A percentile compares a stretch with the other conserved stretches of the same genome.
These are phyloP conservation scores for Tilletia horrida DNA, from an alignment of 1,284 basidiomycete genomes.

Conservation along the genomic window DNA sequence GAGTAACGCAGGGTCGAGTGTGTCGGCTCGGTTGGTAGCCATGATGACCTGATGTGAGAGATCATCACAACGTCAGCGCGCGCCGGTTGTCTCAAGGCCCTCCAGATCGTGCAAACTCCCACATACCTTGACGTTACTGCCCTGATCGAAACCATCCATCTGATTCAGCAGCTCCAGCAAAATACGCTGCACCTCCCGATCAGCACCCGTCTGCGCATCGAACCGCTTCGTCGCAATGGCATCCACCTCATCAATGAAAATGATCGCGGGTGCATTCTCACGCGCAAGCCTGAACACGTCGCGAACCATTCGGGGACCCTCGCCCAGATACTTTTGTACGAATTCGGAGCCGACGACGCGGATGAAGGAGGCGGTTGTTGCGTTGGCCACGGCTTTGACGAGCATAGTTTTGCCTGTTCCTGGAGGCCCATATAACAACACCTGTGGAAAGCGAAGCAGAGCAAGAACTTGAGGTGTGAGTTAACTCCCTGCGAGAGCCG, in stretches of 20 bases:
- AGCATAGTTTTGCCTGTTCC: slow-evolving; percentile 99
- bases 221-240: slow-evolving; percentile 99
- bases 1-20: slow-evolving; percentile 77
- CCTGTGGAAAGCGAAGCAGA: not conserved
- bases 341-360: slow-evolving; percentile 98
- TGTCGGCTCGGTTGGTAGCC: slow-evolving; percentile 55
- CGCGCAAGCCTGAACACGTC: slow-evolving; percentile 97
- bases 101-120: no score
- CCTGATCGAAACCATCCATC: slow-evolving; percentile 99
- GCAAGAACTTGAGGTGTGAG: not conserved
- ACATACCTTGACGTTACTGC: slow-evolving; percentile 93
- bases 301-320: slow-evolving; percentile 98
- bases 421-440: slow-evolving; percentile 86
- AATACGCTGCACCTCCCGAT: slow-evolving; percentile 98
- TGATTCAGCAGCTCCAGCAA: slow-evolving; percentile 96
- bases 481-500: no score
- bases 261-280: slow-evolving; percentile 96
- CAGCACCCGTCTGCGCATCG: slow-evolving; percentile 97
- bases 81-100: no score
- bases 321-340: slow-evolving; percentile 98
- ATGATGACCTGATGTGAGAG: slow-evolving; percentile 40
- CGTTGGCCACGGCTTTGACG: slow-evolving; percentile 95
- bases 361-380: slow-evolving; percentile 95
- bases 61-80: not conserved
- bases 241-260: slow-evolving; percentile 99